Conservation (phyloP, 2,329 filamentous ascomycete species). For the Aureobasidium leucospermi region DNA sequence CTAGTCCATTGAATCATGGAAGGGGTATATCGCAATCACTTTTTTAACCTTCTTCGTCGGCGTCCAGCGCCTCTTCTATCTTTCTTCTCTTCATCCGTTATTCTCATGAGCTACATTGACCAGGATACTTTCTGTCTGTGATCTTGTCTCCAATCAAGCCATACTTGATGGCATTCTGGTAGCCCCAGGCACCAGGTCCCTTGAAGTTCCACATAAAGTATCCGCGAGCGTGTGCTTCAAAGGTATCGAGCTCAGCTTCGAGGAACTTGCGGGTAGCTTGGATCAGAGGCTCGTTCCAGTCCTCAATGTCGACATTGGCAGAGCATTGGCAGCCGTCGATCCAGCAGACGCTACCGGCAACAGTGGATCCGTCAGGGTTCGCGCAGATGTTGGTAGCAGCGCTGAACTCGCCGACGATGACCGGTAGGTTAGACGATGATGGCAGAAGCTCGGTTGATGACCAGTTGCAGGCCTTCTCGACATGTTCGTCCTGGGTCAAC, state of each 20-base stretch:
- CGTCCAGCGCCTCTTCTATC: conserved; percentile 11
- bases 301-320: conserved; percentile 27
- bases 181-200: conserved; percentile 35
- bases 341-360: conserved; percentile 26
- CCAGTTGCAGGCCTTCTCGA: conserved; percentile 35
- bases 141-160: conserved; percentile 34
- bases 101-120: conserved; percentile 19
- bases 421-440: conserved; percentile 28
- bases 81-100: background rate
- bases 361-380: conserved; percentile 33
- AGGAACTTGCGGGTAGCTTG: conserved; percentile 33
- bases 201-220: conserved; percentile 40
- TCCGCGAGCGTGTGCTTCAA: conserved; percentile 33
- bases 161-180: conserved; percentile 33
- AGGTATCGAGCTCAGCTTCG: conserved; percentile 39
- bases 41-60: background rate
- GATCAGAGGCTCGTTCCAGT: conserved; percentile 31
- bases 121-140: conserved; percentile 23
- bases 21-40: conserved; percentile 11
- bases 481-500: conserved; percentile 34
- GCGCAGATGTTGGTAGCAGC: conserved; percentile 38
- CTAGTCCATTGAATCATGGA: conserved; percentile 11
- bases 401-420: conserved; percentile 39
- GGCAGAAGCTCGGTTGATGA: conserved; percentile 25
- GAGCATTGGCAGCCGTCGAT: conserved; percentile 33